A percentile compares a stretch with the other conserved stretches of the same genome.
Evolutionary conservation across 805 yeast species (phyloP).

Genomic region (Teunomyces funiuensis): DNA sequence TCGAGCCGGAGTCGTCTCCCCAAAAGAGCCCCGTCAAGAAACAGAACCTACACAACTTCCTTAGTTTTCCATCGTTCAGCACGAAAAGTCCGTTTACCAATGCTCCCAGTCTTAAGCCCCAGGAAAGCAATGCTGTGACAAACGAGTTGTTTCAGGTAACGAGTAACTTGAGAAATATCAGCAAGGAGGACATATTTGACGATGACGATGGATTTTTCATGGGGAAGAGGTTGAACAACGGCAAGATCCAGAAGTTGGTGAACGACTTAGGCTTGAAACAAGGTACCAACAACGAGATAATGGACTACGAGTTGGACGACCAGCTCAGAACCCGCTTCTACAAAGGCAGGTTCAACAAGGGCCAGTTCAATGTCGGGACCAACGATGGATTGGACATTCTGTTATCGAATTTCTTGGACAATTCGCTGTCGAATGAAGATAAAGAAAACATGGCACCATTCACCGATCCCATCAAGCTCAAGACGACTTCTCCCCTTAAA

Average conservation of each 20-base stretch:
- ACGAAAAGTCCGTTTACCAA: slow-evolving; percentile 4
- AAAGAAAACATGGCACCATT: slow-evolving; percentile 30
- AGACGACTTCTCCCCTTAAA: slow-evolving; percentile 12
- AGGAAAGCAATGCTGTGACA: slow-evolving; percentile 13
- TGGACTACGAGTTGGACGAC: slow-evolving; percentile 33
- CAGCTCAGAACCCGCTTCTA: slow-evolving; percentile 34
- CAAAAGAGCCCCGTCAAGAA: slow-evolving; percentile 6
- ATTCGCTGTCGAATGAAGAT: slow-evolving; percentile 13
- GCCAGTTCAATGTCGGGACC: slow-evolving; percentile 15
- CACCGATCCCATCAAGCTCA: not conserved
- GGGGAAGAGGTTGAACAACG: slow-evolving; percentile 27
- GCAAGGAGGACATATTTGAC: slow-evolving; percentile 8
- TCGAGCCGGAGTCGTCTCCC: slow-evolving; percentile 8
- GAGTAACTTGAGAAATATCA: slow-evolving; percentile 7
- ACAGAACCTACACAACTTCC: not conserved
- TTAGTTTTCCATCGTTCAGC: not conserved
- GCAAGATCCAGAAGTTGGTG: slow-evolving; percentile 39
- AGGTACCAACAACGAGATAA: slow-evolving; percentile 14
- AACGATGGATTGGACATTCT: slow-evolving; percentile 35
- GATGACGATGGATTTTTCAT: slow-evolving; percentile 17
- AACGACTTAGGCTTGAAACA: slow-evolving; percentile 31
- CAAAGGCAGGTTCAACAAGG: slow-evolving; percentile 32
- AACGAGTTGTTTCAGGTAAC: slow-evolving; percentile 34
- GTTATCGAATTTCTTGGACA: slow-evolving; percentile 21
- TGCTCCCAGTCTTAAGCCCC: slow-evolving; percentile 9